Conservation (phyloP, 2,329 filamentous ascomycete genomes). For the Leptosphaerulina australis region DNA sequence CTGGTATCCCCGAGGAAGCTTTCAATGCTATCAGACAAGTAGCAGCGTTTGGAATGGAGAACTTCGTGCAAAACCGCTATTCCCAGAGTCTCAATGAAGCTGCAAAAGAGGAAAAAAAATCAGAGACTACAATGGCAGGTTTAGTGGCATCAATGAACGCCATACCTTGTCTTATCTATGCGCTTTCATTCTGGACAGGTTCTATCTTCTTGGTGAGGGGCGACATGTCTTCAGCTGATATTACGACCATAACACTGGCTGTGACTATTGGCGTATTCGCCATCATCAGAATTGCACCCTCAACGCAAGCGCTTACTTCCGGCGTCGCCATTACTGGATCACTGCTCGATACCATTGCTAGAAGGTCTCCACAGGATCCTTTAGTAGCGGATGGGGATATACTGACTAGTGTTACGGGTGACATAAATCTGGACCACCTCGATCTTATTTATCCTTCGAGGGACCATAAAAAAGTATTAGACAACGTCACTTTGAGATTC, state of each 20-base stretch:
- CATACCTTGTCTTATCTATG: neutral
- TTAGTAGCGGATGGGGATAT: too few species aligned
- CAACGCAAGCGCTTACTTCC: slow-evolving; percentile 71
- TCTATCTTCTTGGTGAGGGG: slow-evolving; percentile 52
- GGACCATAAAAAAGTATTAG: too few species aligned
- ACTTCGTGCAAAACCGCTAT: neutral
- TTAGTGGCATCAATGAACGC: neutral
- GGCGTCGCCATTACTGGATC: neutral
- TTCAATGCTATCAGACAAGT: slow-evolving; percentile 71
- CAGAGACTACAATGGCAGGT: neutral
- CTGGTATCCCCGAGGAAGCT: slow-evolving; percentile 4
- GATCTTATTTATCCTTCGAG: too few species aligned
- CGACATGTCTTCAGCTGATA: slow-evolving; percentile 60
- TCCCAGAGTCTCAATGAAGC: slow-evolving; percentile 64
- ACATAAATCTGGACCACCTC: too few species aligned
- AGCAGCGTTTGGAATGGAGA: slow-evolving; percentile 80
- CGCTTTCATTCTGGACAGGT: slow-evolving; percentile 48
- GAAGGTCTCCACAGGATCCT: too few species aligned
- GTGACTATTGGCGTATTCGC: slow-evolving; percentile 53
- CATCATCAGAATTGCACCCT: slow-evolving; percentile 64
- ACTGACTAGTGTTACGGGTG: too few species aligned
- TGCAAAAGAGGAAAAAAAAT: slow-evolving; percentile 55
- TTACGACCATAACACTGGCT: slow-evolving; percentile 45
- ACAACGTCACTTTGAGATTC: slow-evolving; percentile 22
- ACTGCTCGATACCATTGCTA: too few species aligned